Percentiles rank a stretch among this genome's conserved stretches.
Evolutionary conservation across 768 basidiomycete species (phyloP).

Genomic region (Amanita pseudoporphyria): DNA sequence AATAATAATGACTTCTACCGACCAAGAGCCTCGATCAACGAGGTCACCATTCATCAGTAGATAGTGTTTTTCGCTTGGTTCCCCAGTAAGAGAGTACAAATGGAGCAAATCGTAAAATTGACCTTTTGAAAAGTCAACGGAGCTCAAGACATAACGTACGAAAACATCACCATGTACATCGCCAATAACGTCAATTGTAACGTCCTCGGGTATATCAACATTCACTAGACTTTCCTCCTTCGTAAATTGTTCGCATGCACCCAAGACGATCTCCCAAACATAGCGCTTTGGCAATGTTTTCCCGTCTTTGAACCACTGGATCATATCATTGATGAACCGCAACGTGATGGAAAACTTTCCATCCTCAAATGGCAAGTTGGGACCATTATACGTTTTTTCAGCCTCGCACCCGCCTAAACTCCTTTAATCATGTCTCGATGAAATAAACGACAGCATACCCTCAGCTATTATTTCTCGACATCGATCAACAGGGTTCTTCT

Average conservation of each 20-base stretch:
- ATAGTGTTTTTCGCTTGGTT: slow-evolving; percentile 78
- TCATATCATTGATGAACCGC: slow-evolving; percentile 78
- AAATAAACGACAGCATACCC: slow-evolving; percentile 31
- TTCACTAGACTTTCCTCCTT: slow-evolving; percentile 79
- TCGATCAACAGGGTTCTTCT: slow-evolving; percentile 65
- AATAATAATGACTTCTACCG: slow-evolving; percentile 84
- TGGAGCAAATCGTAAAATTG: slow-evolving; percentile 95
- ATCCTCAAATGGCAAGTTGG: slow-evolving; percentile 50
- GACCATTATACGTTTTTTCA: slow-evolving; percentile 67
- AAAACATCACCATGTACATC: slow-evolving; percentile 75
- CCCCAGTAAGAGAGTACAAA: slow-evolving; percentile 76
- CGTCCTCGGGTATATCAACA: slow-evolving; percentile 62
- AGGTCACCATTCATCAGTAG: slow-evolving; percentile 92
- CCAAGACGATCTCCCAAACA: slow-evolving; percentile 93
- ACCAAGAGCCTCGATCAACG: slow-evolving; percentile 96
- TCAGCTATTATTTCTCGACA: slow-evolving; percentile 74
- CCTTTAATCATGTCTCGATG: not conserved
- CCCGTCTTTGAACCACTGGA: slow-evolving; percentile 89
- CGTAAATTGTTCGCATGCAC: slow-evolving; percentile 65
- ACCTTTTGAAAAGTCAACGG: slow-evolving; percentile 33
- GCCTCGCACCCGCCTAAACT: slow-evolving; percentile 65
- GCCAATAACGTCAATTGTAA: slow-evolving; percentile 89
- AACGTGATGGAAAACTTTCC: slow-evolving; percentile 66
- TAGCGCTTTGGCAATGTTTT: slow-evolving; percentile 85
- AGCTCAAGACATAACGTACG: not conserved